Evolutionary conservation across 192 early-diverging fungal genomes (phyloP), one percentile per base, ranked within the genome.

Genomic region (Funneliformis mosseae): DNA sequence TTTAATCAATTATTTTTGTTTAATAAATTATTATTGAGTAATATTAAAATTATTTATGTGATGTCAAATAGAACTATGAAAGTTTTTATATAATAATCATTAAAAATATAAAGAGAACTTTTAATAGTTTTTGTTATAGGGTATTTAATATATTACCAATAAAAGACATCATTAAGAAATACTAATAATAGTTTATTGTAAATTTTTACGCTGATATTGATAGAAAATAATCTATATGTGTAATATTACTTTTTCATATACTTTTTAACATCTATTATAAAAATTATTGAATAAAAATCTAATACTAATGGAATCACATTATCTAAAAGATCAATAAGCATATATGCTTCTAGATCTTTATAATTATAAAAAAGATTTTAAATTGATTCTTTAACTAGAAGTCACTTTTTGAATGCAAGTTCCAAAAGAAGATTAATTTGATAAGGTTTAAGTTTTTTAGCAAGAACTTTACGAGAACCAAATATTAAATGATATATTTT

Each of bases 281-380:
- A 74, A 62, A 23, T n/a, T n/a, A n/a, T n/a, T n/a, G n/a, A n/a
- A n/a, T n/a, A 74, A 46, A 9, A 74, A 3, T 23, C 11, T 8
- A 74, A 46, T 55, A 43, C 42, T 43, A 43, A 43, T 43, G 39
- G 45, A 74, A 74, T 74, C 16, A 16, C n/a, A 46, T 50, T 59
- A 50, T 74, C 73, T 23, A 74, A 74, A 4, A 74, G 46, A 48
- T 74, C n/a, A 12, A 74, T 55, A 74, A 59, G 45, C 10, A 46
- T 46, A 46, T 43, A 8, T 16, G 27, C 42, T 74, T 74, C 72
- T 3, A 41, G 18, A 48, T 74, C 43, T 74, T 74, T 74, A 45
- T 1, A 74, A 3, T 74, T 23, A 38, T 46, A 27, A 46, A 74
- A 38, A 23, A 48, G 39, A 39, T 74, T 43, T 43, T 33, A 21